Evolutionary conservation across 345 rosid genomes (phyloP), one percentile per base, ranked within the genome.

Genomic region (Chamaenerion angustifolium): DNA sequence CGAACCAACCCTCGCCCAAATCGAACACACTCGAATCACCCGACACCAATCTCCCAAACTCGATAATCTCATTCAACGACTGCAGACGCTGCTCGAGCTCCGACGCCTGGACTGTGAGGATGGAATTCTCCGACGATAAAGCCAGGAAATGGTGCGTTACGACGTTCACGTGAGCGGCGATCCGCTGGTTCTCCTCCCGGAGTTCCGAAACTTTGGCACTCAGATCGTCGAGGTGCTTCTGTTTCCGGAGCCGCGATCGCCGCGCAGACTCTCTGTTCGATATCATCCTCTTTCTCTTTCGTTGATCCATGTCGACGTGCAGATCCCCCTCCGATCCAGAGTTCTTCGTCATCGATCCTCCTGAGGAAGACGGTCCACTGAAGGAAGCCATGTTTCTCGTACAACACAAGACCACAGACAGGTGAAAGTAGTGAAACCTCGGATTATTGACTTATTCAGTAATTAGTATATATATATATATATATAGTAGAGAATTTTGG

Each of bases 231-330:
- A 87, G 59, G 56, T 76, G 96, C 74, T 80, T 84, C 71, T 92
- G 96, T 49, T 92, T 92, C 74, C 85, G 77, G 83, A 84, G 71
- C 65, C 98, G 76, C 0, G 98, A 92, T 56, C 96, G 78, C 57
- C 93, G 77, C 13, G 98, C 98, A 14, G 98, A 92, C 56, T 92
- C 98, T 4, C 98, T 71, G 63, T 92, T 92, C 5, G 98, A 92
- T 2, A 84, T 59, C 98, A 84, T 92, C 51, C 98, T 68, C 59
- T 84, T 92, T 45, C 94, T 63, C 64, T 92, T 92, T 65, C 96
- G 82, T 62, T 78, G 82, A 21, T 87, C 96, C 87, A 77, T 78
- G 63, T 72, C 9, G 0, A 64, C 70, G 68, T 54, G 70, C 54
- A 80, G 62, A n/a, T 67, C 79, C 19, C 67, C 78, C 25, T 84